Conservation (phyloP, 2,329 filamentous ascomycete genomes). For the Colletotrichum sp. region DNA sequence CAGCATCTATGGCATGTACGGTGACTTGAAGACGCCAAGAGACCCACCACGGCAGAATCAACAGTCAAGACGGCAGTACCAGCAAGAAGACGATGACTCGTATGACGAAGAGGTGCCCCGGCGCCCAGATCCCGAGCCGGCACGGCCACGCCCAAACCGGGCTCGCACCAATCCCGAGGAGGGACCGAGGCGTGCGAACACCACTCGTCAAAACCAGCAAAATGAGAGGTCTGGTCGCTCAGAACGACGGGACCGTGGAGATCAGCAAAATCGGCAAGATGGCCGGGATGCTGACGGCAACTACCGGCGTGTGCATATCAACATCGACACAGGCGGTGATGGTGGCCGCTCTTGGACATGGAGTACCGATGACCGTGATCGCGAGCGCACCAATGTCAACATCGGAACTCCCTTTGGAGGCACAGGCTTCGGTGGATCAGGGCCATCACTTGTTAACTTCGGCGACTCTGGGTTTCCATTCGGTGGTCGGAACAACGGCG, state of each 20-base stretch:
- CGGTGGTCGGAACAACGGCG: not conserved
- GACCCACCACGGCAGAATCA: conserved; percentile 1
- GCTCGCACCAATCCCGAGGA: not conserved
- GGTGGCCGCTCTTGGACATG: conserved; percentile 3
- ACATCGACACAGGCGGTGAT: conserved; percentile 10
- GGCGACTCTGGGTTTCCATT: not conserved
- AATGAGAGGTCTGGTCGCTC: not conserved
- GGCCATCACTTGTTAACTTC: not conserved
- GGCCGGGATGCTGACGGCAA: not conserved
- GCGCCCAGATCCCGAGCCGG: not conserved
- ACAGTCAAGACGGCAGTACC: not conserved
- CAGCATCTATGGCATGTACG: conserved; percentile 19
- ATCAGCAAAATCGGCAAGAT: not conserved
- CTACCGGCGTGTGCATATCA: not conserved
- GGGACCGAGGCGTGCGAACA: not conserved
- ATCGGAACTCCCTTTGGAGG: conserved; percentile 5
- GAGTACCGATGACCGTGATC: not conserved
- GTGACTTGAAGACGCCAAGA: conserved; percentile 5
- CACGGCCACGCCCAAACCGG: not conserved
- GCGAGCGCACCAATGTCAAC: not conserved
- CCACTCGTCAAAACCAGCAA: not conserved
- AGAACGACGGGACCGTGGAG: not conserved
- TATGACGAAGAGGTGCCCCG: conserved; percentile 7
- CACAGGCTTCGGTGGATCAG: not conserved
- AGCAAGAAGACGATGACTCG: not conserved